Evolutionary conservation across 2,329 filamentous ascomycete species (phyloP).

Genomic region (Cytospora paraplurivora): DNA sequence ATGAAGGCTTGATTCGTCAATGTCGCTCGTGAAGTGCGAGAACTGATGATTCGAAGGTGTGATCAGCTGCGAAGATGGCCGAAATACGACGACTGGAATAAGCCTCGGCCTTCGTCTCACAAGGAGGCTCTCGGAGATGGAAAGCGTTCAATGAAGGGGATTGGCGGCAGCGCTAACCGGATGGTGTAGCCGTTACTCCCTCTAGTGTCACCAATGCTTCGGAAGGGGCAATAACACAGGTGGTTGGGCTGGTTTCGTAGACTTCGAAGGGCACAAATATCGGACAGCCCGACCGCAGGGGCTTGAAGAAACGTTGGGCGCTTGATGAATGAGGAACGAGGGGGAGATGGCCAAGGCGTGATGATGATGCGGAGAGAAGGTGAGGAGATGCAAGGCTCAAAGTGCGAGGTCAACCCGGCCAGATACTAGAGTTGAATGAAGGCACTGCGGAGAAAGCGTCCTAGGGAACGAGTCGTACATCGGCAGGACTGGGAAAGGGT

Average conservation of each 20-base stretch:
- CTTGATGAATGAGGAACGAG: slow-evolving; percentile 10
- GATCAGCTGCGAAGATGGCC: slow-evolving; percentile 12
- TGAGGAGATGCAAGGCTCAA: slow-evolving; percentile 23
- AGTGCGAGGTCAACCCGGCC: slow-evolving; percentile 18
- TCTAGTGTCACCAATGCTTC: slow-evolving; percentile 18
- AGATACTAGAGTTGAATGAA: slow-evolving; percentile 13
- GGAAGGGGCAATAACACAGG: not conserved
- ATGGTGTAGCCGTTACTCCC: slow-evolving; percentile 16
- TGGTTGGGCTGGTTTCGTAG: slow-evolving; percentile 1
- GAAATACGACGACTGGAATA: not conserved
- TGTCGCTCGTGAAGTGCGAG: not conserved
- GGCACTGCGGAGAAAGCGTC: slow-evolving; percentile 21
- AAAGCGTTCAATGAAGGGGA: slow-evolving; percentile 10
- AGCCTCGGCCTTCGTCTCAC: not conserved
- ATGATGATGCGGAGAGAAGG: slow-evolving; percentile 21
- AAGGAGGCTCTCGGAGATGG: slow-evolving; percentile 9
- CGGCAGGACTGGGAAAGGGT: slow-evolving; percentile 12
- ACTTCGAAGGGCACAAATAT: slow-evolving; percentile 2
- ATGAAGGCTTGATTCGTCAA: slow-evolving; percentile 8
- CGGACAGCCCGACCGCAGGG: not conserved
- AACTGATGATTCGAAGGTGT: slow-evolving; percentile 10
- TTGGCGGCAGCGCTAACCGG: slow-evolving; percentile 11
- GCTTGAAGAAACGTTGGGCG: slow-evolving; percentile 10
- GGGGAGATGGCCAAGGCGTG: not conserved
- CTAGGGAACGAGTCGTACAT: slow-evolving; percentile 24